phyloP scores from a whole-genome alignment of 768 basidiomycete genomes.

The Hypholoma sublateritium region DNA sequence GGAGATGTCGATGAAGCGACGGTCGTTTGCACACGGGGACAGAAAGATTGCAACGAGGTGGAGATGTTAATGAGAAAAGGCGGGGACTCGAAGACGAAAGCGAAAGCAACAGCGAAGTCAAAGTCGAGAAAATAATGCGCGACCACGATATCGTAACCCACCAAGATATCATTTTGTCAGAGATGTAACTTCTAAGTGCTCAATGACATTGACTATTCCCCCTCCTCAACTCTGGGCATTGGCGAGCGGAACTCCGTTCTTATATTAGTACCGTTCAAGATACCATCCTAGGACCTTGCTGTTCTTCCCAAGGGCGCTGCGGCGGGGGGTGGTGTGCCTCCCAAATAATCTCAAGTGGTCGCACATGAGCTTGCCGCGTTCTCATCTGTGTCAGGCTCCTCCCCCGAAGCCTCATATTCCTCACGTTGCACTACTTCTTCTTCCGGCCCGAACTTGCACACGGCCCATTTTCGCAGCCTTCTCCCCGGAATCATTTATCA shows the following conservation, averaged over 20 bases:
- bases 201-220: no score
- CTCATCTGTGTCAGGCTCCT: background rate
- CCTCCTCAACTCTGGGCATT: background rate
- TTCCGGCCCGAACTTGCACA: background rate
- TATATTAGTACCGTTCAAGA: background rate
- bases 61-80: constrained; percentile 50
- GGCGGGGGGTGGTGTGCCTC: background rate
- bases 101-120: background rate
- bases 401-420: background rate
- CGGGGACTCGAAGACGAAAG: constrained; percentile 30
- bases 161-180: constrained; percentile 3
- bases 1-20: constrained; percentile 51
- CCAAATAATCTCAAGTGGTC: background rate
- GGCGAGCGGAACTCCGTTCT: background rate
- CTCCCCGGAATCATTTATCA: constrained; percentile 1
- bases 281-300: background rate
- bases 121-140: background rate
- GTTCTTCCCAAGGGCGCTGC: background rate
- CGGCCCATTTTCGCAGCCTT: background rate
- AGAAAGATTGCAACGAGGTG: constrained; percentile 60
- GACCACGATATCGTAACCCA: constrained; percentile 13
- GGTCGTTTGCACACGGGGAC: constrained; percentile 69
- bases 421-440: background rate
- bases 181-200: background rate
- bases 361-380: background rate